Evolutionary conservation across 2,329 filamentous ascomycete genomes (phyloP), one percentile per base, ranked within the genome.

Genomic region (Epichloe uncinata): DNA sequence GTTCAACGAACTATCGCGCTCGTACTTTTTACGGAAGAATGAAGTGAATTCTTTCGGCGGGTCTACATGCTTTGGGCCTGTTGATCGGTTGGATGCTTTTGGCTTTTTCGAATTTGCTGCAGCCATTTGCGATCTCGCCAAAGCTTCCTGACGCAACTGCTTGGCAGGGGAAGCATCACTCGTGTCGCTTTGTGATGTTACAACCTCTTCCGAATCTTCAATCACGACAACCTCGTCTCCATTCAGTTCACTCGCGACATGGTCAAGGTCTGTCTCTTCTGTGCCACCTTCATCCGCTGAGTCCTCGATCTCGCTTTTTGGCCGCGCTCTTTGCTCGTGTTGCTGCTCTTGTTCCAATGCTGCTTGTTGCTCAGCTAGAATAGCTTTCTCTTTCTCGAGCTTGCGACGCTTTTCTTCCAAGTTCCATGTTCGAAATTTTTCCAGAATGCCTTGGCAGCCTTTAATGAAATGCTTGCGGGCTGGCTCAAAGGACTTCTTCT

Each of bases 401-500:
- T 88, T 88, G 52, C 87, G 74, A 42, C 84, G 79, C 70, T 90
- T 94, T 66, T 98, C 93, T 63, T 95, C 87, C 53, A 90, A 78
- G 54, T 83, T 89, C 90, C 90, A 97, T 49, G 79, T 73, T 47
- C 82, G 79, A 63, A 96, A 97, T 63, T 96, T 97, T 54, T 87
- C 81, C 18, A 97, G 74, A 33, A 97, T 82, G 0, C 77, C 76
- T 54, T 87, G 77, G 51, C 94, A 90, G 53, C 94, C 88, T 50
- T 75, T 78, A 58, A 96, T 84, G 62, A 96, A 95, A 63, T 91
- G 82, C 53, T 83, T 77, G 30, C 93, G 79, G 53, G 93, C 93
- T 2, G 85, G 82, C 65, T 95, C 88, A 65, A 88, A 96, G 33
- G 84, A 78, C 64, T 85, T 93, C 67, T 87, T 91, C 87, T 87